Evolutionary conservation across 352 stramenopile species (phyloP).

Genomic region (Phytophthora fragariaefolia): DNA sequence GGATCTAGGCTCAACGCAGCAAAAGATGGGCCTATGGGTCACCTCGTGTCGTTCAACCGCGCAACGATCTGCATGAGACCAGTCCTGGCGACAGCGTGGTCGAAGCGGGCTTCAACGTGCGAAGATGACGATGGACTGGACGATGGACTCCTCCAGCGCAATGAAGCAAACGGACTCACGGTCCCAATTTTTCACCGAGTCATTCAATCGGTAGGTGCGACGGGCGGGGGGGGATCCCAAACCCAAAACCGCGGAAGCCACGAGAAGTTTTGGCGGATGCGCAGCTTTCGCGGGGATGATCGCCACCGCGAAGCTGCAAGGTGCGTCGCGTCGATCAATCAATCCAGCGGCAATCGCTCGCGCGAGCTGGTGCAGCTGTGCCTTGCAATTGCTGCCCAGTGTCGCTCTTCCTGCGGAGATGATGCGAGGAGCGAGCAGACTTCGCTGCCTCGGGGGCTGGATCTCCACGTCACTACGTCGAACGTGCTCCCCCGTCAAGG

Average conservation of each 20-base stretch:
- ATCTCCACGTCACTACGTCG: slow-evolving; percentile 29
- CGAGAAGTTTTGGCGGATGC: background rate
- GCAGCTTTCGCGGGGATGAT: too few species aligned
- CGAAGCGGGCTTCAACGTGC: slow-evolving; percentile 6
- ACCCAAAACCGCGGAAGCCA: too few species aligned
- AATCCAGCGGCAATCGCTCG: background rate
- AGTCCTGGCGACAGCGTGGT: slow-evolving; percentile 16
- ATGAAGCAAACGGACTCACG: slow-evolving; percentile 28
- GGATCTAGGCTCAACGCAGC: slow-evolving; percentile 7
- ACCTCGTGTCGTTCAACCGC: slow-evolving; percentile 6
- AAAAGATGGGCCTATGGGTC: slow-evolving; percentile 8
- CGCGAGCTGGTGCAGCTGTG: background rate
- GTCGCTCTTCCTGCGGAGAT: slow-evolving; percentile 6
- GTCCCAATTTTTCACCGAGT: slow-evolving; percentile 33
- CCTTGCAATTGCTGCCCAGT: background rate
- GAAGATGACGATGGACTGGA: too few species aligned
- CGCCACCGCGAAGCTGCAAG: too few species aligned
- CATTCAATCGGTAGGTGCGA: slow-evolving; percentile 32
- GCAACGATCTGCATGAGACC: background rate
- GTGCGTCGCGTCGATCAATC: background rate
- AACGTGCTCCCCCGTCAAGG: slow-evolving; percentile 4
- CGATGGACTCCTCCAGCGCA: too few species aligned
- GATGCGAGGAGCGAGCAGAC: slow-evolving; percentile 3
- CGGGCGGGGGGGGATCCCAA: too few species aligned
- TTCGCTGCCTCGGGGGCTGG: background rate